phyloP scores from a whole-genome alignment of 2,329 filamentous ascomycete species.

The Sclerotinia sclerotiorum region DNA sequence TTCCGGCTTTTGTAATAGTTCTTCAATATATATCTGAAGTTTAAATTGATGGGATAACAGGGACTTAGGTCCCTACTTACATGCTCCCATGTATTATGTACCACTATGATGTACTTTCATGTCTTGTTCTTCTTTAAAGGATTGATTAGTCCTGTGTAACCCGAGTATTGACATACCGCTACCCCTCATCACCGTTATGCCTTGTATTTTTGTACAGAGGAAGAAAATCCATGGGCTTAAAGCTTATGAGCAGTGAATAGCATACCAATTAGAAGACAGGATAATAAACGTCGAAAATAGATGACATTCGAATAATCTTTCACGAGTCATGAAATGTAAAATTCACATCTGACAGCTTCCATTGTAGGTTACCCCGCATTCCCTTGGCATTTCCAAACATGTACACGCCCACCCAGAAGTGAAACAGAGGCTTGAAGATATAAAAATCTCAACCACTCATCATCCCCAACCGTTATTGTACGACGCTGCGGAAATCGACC shows the following conservation, averaged over 20 bases:
- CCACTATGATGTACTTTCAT: not conserved
- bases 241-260: not conserved
- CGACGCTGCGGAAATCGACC: not conserved
- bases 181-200: not conserved
- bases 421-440: constrained; percentile 14
- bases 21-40: not conserved
- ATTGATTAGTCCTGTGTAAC: not conserved
- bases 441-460: not conserved
- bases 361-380: constrained; percentile 10
- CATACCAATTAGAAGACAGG: not conserved
- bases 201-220: too few relatives aligned
- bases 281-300: not conserved
- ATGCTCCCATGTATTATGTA: constrained; percentile 2
- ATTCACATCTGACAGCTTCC: not conserved
- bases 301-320: not conserved
- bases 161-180: not conserved
- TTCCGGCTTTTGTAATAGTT: not conserved
- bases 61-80: constrained; percentile 7
- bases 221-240: not conserved
- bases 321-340: not conserved
- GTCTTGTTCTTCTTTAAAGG: not conserved
- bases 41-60: not conserved
- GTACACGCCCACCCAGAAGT: not conserved
- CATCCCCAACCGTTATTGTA: not conserved
- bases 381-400: not conserved